phyloP scores from a whole-genome alignment of 2,329 filamentous ascomycete species.

The Ophiosphaerella herpotricha region DNA sequence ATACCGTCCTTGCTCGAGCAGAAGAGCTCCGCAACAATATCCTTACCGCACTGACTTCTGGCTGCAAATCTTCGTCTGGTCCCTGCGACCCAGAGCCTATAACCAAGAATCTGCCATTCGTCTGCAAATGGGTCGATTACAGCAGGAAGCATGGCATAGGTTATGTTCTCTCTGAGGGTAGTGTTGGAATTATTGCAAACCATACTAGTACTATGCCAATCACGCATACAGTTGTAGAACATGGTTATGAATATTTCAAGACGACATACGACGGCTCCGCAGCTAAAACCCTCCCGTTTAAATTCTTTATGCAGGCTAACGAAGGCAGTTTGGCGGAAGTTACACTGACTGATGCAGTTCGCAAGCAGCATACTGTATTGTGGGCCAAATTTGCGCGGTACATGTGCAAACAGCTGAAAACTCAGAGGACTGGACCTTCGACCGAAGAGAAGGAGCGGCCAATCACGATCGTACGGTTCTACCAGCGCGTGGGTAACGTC shows the following conservation, averaged over 20 bases:
- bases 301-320: constrained; percentile 72
- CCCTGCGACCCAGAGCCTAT: constrained; percentile 52
- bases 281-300: constrained; percentile 51
- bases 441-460: constrained; percentile 50
- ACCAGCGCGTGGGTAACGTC: constrained; percentile 79
- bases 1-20: constrained; percentile 43
- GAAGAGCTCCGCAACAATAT: constrained; percentile 43
- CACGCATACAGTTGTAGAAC: constrained; percentile 71
- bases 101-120: constrained; percentile 62
- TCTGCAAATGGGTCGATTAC: constrained; percentile 83
- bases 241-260: constrained; percentile 72
- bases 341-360: constrained; percentile 50
- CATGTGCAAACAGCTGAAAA: constrained; percentile 61
- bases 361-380: constrained; percentile 58
- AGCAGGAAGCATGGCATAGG: constrained; percentile 84
- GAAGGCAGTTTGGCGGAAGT: constrained; percentile 63
- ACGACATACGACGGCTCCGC: constrained; percentile 64
- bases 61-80: constrained; percentile 47
- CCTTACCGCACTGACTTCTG: constrained; percentile 53
- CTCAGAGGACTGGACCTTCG: constrained; percentile 54
- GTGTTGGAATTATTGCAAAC: constrained; percentile 68
- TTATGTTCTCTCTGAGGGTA: constrained; percentile 82
- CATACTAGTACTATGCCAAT: constrained; percentile 60
- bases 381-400: constrained; percentile 72
- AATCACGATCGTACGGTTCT: constrained; percentile 71